Percentiles rank a stretch among this genome's conserved stretches.
Evolutionary conservation across 108 stramenopile species (phyloP).

Genomic region (Stephanodiscus minutulus): DNA sequence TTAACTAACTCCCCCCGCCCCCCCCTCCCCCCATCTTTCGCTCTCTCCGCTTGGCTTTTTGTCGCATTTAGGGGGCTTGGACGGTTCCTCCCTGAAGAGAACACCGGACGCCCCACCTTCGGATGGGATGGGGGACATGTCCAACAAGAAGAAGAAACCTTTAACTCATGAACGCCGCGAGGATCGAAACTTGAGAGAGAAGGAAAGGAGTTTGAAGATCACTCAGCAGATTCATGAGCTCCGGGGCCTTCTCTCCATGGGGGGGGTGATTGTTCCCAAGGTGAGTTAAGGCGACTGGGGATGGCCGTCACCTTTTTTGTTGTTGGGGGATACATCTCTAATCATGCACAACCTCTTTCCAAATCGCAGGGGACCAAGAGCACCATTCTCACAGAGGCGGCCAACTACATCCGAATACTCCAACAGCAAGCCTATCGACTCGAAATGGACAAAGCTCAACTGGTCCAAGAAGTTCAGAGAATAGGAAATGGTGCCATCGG

Average conservation of each 20-base stretch:
- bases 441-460: constrained; percentile 75
- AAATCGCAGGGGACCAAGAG: constrained; percentile 75
- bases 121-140: background rate
- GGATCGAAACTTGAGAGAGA: constrained; percentile 87
- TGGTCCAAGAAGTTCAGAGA: constrained; percentile 85
- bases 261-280: constrained; percentile 89
- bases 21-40: background rate
- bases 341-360: constrained; percentile 3
- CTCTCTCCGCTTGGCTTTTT: background rate
- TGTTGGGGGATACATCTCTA: background rate
- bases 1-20: background rate
- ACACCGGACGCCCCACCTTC: constrained; percentile 9
- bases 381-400: constrained; percentile 86
- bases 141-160: constrained; percentile 49
- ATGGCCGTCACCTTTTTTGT: background rate
- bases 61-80: background rate
- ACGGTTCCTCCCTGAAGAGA: constrained; percentile 4
- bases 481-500: constrained; percentile 83
- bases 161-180: constrained; percentile 65
- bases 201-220: constrained; percentile 87
- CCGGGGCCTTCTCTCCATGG: constrained; percentile 67
- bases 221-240: constrained; percentile 85
- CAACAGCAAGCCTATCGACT: constrained; percentile 84
- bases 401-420: constrained; percentile 87
- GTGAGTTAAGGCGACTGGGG: constrained; percentile 14